phyloP scores from a whole-genome alignment of 768 basidiomycete species.

The Rhodotorula taiwanensis region DNA sequence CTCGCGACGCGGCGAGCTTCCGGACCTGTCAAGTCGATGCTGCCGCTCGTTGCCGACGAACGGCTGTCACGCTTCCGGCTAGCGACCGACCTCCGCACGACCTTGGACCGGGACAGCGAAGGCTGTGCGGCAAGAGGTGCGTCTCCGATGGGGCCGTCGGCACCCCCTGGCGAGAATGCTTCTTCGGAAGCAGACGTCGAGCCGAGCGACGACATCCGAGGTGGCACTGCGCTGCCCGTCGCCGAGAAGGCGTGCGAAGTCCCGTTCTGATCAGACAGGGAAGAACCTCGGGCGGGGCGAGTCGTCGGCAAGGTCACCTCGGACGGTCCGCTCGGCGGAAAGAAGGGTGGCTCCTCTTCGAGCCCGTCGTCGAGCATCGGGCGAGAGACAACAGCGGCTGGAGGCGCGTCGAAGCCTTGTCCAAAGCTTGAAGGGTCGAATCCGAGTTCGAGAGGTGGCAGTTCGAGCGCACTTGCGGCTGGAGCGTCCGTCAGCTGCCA shows the following conservation, averaged over 20 bases:
- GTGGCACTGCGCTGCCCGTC: not conserved
- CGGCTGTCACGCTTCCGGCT: constrained; percentile 14
- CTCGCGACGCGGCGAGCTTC: constrained; percentile 11
- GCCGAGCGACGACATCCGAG: not conserved
- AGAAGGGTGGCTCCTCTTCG: not conserved
- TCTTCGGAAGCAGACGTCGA: not conserved
- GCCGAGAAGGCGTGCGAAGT: not conserved
- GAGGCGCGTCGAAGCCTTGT: not conserved
- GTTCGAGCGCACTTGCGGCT: not conserved
- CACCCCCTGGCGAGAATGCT: not conserved
- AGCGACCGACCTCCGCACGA: constrained; percentile 2
- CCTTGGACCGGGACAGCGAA: constrained; percentile 1
- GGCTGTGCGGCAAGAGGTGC: not conserved
- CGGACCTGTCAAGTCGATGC: not conserved
- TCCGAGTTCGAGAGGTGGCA: not conserved
- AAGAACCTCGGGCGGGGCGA: not conserved
- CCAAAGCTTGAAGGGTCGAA: not conserved
- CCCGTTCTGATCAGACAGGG: not conserved
- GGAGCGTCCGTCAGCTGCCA: constrained; percentile 13
- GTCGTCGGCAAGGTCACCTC: not conserved
- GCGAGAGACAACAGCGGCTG: not conserved
- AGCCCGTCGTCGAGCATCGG: not conserved
- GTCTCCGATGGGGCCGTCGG: too few relatives aligned
- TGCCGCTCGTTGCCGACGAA: not conserved
- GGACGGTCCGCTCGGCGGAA: not conserved